These are phyloP conservation scores for Saccharomycopsis crataegensis DNA, from an alignment of 1,139 yeast genomes.

Conservation along the genomic window DNA sequence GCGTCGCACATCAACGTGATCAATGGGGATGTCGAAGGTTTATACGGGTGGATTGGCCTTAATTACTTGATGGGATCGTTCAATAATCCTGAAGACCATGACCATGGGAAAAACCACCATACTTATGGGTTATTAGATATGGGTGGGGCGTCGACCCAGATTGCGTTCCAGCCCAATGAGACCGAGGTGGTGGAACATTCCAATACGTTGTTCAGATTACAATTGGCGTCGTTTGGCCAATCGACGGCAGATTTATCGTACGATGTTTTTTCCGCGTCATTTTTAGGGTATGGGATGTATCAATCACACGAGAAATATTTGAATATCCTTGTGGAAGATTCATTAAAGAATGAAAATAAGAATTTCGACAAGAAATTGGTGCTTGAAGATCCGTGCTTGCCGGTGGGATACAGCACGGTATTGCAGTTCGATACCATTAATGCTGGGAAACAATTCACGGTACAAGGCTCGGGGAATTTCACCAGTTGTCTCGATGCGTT, in stretches of 20 bases:
- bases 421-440: conserved; percentile 4
- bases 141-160: conserved; percentile 88
- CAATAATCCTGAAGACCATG: conserved; percentile 37
- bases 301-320: conserved; percentile 55
- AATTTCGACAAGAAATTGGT: conserved; percentile 19
- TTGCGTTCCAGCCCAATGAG: conserved; percentile 64
- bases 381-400: conserved; percentile 56
- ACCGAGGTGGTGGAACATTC: conserved; percentile 48
- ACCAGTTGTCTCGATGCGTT: conserved; percentile 45
- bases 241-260: conserved; percentile 34
- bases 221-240: conserved; percentile 35
- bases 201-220: conserved; percentile 46
- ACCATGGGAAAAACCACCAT: conserved; percentile 37
- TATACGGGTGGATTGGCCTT: conserved; percentile 76
- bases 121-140: conserved; percentile 74
- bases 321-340: conserved; percentile 26
- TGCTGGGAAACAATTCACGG: conserved; percentile 27
- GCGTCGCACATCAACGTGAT: conserved; percentile 56
- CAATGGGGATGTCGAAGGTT: conserved; percentile 72
- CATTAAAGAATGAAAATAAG: not conserved
- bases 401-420: conserved; percentile 30
- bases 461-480: conserved; percentile 57
- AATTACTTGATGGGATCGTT: conserved; percentile 61
- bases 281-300: conserved; percentile 70
- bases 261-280: conserved; percentile 61